phyloP scores from a whole-genome alignment of 371 early-diverging fungal species.

The Mucor velutinosus region DNA sequence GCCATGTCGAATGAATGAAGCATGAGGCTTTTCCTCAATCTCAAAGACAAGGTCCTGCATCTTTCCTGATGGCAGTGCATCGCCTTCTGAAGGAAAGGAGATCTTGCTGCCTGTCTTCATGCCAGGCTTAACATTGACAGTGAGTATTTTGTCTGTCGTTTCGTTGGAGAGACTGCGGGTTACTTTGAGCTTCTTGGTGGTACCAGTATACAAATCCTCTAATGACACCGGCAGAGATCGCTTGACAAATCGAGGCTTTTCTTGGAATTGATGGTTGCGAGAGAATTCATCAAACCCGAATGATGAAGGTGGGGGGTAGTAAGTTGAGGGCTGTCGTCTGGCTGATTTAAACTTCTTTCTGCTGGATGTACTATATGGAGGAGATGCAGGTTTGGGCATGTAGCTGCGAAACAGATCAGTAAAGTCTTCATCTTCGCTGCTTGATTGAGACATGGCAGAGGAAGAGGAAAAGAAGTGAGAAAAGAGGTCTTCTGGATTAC shows the following conservation, averaged over 20 bases:
- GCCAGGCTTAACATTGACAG: slow-evolving; percentile 90
- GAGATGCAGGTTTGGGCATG: slow-evolving; percentile 1
- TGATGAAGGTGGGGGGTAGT: neutral
- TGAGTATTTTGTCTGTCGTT: slow-evolving; percentile 63
- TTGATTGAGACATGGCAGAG: neutral
- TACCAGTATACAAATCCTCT: slow-evolving; percentile 92
- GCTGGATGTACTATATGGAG: neutral
- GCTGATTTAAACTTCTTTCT: neutral
- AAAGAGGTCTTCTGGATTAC: neutral
- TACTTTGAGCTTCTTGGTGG: slow-evolving; percentile 92
- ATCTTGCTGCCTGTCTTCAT: slow-evolving; percentile 98
- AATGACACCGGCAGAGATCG: slow-evolving; percentile 77
- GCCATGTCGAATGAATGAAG: slow-evolving; percentile 83
- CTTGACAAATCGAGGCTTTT: slow-evolving; percentile 62
- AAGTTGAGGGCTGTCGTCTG: neutral
- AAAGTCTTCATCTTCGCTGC: slow-evolving; percentile 11
- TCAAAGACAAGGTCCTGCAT: slow-evolving; percentile 92
- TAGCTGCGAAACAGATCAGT: neutral
- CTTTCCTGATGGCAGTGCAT: slow-evolving; percentile 76
- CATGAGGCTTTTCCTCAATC: slow-evolving; percentile 91
- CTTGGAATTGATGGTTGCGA: neutral
- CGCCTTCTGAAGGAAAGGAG: slow-evolving; percentile 88
- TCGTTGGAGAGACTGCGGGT: slow-evolving; percentile 64
- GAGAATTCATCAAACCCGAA: neutral
- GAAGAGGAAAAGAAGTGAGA: neutral